phyloP scores from a whole-genome alignment of 1,284 basidiomycete genomes.

The Jaminaea rosea region DNA sequence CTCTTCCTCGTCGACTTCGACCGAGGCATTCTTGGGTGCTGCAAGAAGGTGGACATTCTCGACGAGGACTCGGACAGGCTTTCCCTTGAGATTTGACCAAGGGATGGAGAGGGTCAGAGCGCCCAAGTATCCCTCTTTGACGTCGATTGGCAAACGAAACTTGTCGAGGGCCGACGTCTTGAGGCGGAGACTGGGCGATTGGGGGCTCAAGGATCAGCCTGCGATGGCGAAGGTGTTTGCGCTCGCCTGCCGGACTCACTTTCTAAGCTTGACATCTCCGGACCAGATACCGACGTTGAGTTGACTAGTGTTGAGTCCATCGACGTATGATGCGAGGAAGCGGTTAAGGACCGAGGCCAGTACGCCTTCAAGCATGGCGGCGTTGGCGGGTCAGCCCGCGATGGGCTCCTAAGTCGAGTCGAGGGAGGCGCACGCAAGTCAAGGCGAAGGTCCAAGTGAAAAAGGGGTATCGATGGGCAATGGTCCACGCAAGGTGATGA shows the following conservation, averaged over 20 bases:
- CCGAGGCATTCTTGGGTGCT: slow-evolving; percentile 66
- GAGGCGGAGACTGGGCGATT: slow-evolving; percentile 59
- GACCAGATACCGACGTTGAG: slow-evolving; percentile 90
- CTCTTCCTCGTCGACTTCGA: slow-evolving; percentile 67
- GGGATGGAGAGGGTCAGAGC: slow-evolving; percentile 86
- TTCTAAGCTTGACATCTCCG: slow-evolving; percentile 73
- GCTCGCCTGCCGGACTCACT: slow-evolving; percentile 14
- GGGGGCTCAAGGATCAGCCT: not conserved
- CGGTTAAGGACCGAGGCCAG: slow-evolving; percentile 56
- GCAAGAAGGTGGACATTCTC: slow-evolving; percentile 94
- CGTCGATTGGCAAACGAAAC: slow-evolving; percentile 90
- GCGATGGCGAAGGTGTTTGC: slow-evolving; percentile 1
- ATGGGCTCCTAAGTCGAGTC: no score
- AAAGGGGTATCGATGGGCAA: no score
- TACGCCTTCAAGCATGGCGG: slow-evolving; percentile 43
- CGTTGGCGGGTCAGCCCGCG: no score
- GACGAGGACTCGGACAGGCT: slow-evolving; percentile 81
- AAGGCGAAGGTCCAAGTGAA: no score
- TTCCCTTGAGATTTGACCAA: slow-evolving; percentile 87
- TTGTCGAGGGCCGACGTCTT: slow-evolving; percentile 94
- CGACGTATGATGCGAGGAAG: slow-evolving; percentile 88
- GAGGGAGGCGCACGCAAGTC: no score
- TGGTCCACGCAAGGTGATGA: no score
- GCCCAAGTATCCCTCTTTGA: slow-evolving; percentile 84
- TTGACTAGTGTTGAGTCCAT: slow-evolving; percentile 89